phyloP scores from a whole-genome alignment of 2,329 filamentous ascomycete genomes.

The Aspergillus calidoustus region DNA sequence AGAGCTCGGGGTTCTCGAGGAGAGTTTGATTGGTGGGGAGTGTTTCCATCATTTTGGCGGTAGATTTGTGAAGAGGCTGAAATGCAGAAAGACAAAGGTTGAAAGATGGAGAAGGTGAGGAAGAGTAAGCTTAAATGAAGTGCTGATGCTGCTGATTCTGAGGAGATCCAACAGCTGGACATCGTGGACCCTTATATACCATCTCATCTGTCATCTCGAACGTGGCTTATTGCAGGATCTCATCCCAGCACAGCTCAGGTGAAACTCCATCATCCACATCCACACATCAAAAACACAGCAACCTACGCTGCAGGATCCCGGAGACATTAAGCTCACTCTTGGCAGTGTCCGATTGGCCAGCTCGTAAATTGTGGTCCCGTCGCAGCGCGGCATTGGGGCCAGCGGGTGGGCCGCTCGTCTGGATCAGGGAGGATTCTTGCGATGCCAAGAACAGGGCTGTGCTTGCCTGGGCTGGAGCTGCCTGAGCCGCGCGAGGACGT shows the following conservation, averaged over 20 bases:
- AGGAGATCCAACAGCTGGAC: neutral
- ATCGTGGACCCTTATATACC: neutral
- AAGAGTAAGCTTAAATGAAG: neutral
- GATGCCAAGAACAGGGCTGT: neutral
- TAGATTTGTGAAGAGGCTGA: neutral
- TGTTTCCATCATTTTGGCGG: slow-evolving; percentile 2
- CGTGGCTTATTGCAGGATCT: neutral
- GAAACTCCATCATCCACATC: no score
- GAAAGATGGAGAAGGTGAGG: neutral
- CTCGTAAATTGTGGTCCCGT: neutral
- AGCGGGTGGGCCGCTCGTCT: neutral
- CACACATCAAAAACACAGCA: neutral
- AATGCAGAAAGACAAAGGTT: neutral
- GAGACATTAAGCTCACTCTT: neutral
- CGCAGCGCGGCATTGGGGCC: neutral
- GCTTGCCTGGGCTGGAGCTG: neutral
- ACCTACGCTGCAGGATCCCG: neutral
- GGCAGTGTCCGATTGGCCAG: neutral
- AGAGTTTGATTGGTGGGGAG: slow-evolving; percentile 9
- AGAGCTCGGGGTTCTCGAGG: slow-evolving; percentile 26
- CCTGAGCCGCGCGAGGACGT: no score
- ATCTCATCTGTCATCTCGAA: neutral
- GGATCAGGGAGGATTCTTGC: neutral
- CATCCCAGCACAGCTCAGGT: neutral
- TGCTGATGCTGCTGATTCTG: neutral